A percentile compares a stretch with the other conserved stretches of the same genome.
Conservation (phyloP, 106 monocot genomes). For the Allium sativum region DNA sequence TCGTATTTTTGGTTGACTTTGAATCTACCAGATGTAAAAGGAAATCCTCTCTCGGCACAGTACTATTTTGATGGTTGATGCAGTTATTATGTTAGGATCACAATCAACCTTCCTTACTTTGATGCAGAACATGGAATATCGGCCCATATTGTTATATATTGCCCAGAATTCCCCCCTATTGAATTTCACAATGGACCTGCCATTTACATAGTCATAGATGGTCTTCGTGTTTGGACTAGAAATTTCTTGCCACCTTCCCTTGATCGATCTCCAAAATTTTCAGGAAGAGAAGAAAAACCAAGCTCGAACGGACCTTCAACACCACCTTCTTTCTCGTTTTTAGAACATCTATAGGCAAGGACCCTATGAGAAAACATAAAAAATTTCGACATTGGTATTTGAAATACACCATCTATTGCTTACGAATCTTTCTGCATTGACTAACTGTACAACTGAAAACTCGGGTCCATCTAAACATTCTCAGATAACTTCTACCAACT, state of each 20-base stretch:
- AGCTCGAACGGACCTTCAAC: slow-evolving; percentile 15
- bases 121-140: slow-evolving; percentile 62
- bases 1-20: slow-evolving; percentile 1
- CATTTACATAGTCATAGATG: slow-evolving; percentile 34
- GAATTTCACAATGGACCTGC: slow-evolving; percentile 30
- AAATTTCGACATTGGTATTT: too few species aligned
- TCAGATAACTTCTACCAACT: slow-evolving; percentile 53
- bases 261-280: too few species aligned
- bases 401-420: too few species aligned
- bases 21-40: slow-evolving; percentile 39
- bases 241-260: neutral
- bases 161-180: slow-evolving; percentile 72
- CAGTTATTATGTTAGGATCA: too few species aligned
- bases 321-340: slow-evolving; percentile 9
- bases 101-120: slow-evolving; percentile 29
- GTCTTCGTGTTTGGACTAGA: slow-evolving; percentile 18
- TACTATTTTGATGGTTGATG: too few species aligned
- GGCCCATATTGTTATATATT: slow-evolving; percentile 56
- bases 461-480: slow-evolving; percentile 11
- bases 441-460: slow-evolving; percentile 22
- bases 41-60: slow-evolving; percentile 13
- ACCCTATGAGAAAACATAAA: slow-evolving; percentile 18
- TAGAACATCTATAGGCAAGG: slow-evolving; percentile 9
- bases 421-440: slow-evolving; percentile 55
- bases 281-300: slow-evolving; percentile 20